phyloP scores from a whole-genome alignment of 768 basidiomycete species.

The Inosperma sp. region DNA sequence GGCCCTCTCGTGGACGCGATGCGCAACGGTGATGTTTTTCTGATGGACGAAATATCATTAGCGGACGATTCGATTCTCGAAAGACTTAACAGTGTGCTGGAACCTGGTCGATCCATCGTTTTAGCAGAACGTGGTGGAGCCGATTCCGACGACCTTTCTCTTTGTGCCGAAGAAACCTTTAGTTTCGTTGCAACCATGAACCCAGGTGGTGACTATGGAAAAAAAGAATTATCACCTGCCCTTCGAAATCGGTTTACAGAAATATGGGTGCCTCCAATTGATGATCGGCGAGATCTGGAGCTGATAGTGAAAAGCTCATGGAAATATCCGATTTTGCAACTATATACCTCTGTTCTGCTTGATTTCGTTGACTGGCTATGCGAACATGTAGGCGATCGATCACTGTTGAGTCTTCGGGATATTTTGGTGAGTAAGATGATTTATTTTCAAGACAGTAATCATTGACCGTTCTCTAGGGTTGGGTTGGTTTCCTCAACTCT shows the following conservation, averaged over 20 bases:
- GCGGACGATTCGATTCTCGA: slow-evolving; percentile 98
- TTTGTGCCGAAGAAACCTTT: slow-evolving; percentile 67
- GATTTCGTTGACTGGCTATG: slow-evolving; percentile 83
- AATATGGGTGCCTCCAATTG: slow-evolving; percentile 93
- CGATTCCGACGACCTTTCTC: slow-evolving; percentile 58
- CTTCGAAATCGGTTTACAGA: slow-evolving; percentile 97
- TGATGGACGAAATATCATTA: slow-evolving; percentile 95
- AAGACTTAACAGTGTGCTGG: slow-evolving; percentile 94
- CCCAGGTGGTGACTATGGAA: slow-evolving; percentile 97
- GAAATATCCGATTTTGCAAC: slow-evolving; percentile 47
- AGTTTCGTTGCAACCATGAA: slow-evolving; percentile 98
- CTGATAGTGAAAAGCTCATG: slow-evolving; percentile 74
- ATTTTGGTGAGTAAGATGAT: slow-evolving; percentile 57
- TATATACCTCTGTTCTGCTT: slow-evolving; percentile 59
- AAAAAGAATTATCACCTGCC: slow-evolving; percentile 97
- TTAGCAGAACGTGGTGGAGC: slow-evolving; percentile 89
- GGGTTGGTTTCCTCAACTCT: slow-evolving; percentile 85
- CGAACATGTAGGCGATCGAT: slow-evolving; percentile 50
- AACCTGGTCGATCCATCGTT: slow-evolving; percentile 81
- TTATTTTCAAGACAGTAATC: neutral
- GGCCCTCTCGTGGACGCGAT: slow-evolving; percentile 95
- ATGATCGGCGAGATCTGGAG: slow-evolving; percentile 65
- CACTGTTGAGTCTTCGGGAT: slow-evolving; percentile 78
- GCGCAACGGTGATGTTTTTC: slow-evolving; percentile 75
- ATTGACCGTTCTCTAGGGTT: slow-evolving; percentile 52